Evolutionary conservation across 2,329 filamentous ascomycete species (phyloP).

Genomic region (Pyrenochaeta sp.): DNA sequence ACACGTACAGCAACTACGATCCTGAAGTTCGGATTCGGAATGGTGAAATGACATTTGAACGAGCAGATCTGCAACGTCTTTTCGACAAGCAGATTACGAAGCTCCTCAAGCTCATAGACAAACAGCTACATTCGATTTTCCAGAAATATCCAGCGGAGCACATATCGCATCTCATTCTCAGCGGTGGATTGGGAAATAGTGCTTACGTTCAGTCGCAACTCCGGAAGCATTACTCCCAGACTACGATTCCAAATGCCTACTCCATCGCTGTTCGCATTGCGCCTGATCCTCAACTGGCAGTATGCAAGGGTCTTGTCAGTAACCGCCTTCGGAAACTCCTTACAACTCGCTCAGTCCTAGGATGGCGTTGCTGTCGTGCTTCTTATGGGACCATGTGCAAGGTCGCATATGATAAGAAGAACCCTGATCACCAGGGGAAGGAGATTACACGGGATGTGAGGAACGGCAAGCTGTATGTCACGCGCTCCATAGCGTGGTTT

Average conservation of each 20-base stretch:
- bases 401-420: conserved; percentile 43
- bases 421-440: conserved; percentile 39
- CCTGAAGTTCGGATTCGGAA: conserved; percentile 38
- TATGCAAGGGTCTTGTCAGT: conserved; percentile 61
- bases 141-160: conserved; percentile 37
- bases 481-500: conserved; percentile 49
- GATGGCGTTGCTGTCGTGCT: conserved; percentile 48
- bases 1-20: conserved; percentile 41
- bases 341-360: conserved; percentile 53
- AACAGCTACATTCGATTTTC: conserved; percentile 39
- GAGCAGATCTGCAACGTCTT: conserved; percentile 40
- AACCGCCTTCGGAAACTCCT: conserved; percentile 60
- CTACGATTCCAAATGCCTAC: conserved; percentile 29
- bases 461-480: conserved; percentile 46
- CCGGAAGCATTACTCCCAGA: conserved; percentile 40
- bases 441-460: conserved; percentile 35
- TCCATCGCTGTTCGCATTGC: conserved; percentile 42
- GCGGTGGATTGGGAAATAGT: conserved; percentile 53
- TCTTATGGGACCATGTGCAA: conserved; percentile 50
- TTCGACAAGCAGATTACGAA: conserved; percentile 49
- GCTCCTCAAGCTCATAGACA: conserved; percentile 45
- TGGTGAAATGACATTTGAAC: conserved; percentile 44
- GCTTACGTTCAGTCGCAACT: conserved; percentile 51
- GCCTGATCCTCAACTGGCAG: conserved; percentile 63
- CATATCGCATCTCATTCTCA: conserved; percentile 50